A percentile compares a stretch with the other conserved stretches of the same genome.
These are phyloP conservation scores for Flaveria robusta DNA, from an alignment of 129 eudicot genomes.

Conservation along the genomic window DNA sequence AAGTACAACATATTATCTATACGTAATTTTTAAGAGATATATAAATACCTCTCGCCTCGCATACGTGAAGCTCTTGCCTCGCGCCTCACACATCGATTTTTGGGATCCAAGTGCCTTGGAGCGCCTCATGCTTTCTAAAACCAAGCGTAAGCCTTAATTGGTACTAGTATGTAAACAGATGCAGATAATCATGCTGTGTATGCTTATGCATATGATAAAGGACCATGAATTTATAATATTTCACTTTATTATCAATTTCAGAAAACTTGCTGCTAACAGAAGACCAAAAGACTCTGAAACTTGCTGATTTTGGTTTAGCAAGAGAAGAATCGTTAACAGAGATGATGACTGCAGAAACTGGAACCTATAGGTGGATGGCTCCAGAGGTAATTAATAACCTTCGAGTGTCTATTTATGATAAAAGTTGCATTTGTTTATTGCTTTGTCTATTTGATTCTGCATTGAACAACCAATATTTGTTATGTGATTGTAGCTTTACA, in stretches of 20 bases:
- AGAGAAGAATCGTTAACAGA: slow-evolving; percentile 88
- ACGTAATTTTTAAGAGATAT: too few species aligned
- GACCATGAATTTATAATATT: not conserved
- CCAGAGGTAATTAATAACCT: slow-evolving; percentile 57
- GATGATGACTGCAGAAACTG: slow-evolving; percentile 94
- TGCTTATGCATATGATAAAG: not conserved
- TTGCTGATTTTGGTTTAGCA: slow-evolving; percentile 89
- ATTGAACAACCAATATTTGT: not conserved
- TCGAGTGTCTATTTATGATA: not conserved
- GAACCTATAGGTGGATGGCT: slow-evolving; percentile 95
- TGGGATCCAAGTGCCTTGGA: too few species aligned
- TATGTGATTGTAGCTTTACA: slow-evolving; percentile 67
- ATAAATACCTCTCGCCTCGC: too few species aligned
- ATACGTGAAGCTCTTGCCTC: too few species aligned
- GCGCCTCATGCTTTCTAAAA: too few species aligned
- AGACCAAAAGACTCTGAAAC: slow-evolving; percentile 68
- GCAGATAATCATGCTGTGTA: not conserved
- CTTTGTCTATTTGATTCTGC: not conserved
- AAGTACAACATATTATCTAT: too few species aligned
- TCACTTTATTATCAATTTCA: slow-evolving; percentile 26
- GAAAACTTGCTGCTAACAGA: slow-evolving; percentile 78
- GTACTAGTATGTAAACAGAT: not conserved
- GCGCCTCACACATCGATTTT: too few species aligned
- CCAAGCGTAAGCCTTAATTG: not conserved
- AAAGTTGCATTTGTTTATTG: not conserved